Base-by-base conservation (phyloP, 75 land plant genomes). In the Chamaecyparis obtusa region DNA sequence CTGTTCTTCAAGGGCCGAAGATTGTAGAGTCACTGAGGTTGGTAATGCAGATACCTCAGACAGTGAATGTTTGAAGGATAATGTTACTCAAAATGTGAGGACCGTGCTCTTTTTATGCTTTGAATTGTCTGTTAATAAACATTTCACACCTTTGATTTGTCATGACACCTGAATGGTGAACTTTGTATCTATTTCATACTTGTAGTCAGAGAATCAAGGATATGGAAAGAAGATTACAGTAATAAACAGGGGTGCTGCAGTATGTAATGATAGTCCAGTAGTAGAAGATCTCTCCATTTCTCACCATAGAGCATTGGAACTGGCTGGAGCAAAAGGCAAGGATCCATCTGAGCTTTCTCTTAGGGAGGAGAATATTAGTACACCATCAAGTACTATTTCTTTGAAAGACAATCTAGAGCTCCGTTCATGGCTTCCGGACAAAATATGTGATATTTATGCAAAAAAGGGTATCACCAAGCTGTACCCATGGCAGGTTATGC, bases 401-500 rank as follows among this genome's bases (percentile, higher is more conserved):
- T 21, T 77, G 2, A 88, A 88, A 75, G 88, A 89, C 32, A 43
- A 56, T 60, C 55, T 92, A 83, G 90, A 92, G 72, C 90, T 98
- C n/a, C 82, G 88, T 60, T 89, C 82, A 86, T 98, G 99, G 99
- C 95, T 98, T 91, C 98, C 99, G n/a, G 67, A 87, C 79, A 95
- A 94, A 83, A 85, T 97, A 71, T 93, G 95, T 88, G 86, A 81
- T 78, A 85, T 93, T 21, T 98, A 98, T 87, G 90, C 87, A 76
- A 94, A 93, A 87, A 94, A 89, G 87, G 99, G 99, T 55, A 91
- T 98, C 32, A 92, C 87, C 49, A 91, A 92, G 93, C 90, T 98
- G 9, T 96, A 98, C 84, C 93, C 96, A 32, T 98, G 99, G 99
- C 99, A 98, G 99, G 99, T 98, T 84, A n/a, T 19, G 71, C 43